A percentile compares a stretch with the other conserved stretches of the same genome.
Conservation (phyloP, 2,329 filamentous ascomycete genomes). For the Penicillium brasilianum region DNA sequence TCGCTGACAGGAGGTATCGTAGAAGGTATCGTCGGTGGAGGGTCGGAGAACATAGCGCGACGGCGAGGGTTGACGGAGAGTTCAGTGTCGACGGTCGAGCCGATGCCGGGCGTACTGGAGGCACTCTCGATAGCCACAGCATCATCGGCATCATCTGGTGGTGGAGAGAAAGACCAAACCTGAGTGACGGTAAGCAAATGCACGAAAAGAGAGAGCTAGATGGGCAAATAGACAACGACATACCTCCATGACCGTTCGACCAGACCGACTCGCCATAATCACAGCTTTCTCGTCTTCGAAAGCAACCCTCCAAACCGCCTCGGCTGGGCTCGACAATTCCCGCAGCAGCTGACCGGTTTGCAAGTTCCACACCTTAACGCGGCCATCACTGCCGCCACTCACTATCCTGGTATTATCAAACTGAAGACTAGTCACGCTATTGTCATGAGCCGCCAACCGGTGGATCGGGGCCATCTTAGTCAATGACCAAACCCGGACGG, state of each 20-base stretch:
- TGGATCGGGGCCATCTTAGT: slow-evolving; percentile 91
- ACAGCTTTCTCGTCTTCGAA: slow-evolving; percentile 99
- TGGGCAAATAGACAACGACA: slow-evolving; percentile 40
- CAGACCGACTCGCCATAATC: slow-evolving; percentile 83
- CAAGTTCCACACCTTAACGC: slow-evolving; percentile 97
- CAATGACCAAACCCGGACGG: slow-evolving; percentile 93
- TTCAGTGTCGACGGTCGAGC: slow-evolving; percentile 27
- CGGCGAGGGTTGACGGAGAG: slow-evolving; percentile 24
- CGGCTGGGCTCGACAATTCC: slow-evolving; percentile 87
- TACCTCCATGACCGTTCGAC: slow-evolving; percentile 97
- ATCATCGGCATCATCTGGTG: slow-evolving; percentile 48
- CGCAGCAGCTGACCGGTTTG: slow-evolving; percentile 88
- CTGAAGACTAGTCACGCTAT: slow-evolving; percentile 95
- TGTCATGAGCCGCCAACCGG: slow-evolving; percentile 92
- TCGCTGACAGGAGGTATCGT: slow-evolving; percentile 34
- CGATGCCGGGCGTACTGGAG: slow-evolving; percentile 40
- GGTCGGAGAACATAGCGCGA: slow-evolving; percentile 39
- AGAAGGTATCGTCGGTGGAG: slow-evolving; percentile 34
- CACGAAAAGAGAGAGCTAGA: neutral
- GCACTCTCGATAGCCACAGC: slow-evolving; percentile 38
- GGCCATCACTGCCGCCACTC: slow-evolving; percentile 93
- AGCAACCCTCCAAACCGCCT: slow-evolving; percentile 96
- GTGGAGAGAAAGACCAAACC: slow-evolving; percentile 95
- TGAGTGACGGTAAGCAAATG: slow-evolving; percentile 46
- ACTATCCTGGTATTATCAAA: slow-evolving; percentile 96